These are phyloP conservation scores for Podospora comata DNA, from an alignment of 495 filamentous ascomycete species.

Conservation along the genomic window DNA sequence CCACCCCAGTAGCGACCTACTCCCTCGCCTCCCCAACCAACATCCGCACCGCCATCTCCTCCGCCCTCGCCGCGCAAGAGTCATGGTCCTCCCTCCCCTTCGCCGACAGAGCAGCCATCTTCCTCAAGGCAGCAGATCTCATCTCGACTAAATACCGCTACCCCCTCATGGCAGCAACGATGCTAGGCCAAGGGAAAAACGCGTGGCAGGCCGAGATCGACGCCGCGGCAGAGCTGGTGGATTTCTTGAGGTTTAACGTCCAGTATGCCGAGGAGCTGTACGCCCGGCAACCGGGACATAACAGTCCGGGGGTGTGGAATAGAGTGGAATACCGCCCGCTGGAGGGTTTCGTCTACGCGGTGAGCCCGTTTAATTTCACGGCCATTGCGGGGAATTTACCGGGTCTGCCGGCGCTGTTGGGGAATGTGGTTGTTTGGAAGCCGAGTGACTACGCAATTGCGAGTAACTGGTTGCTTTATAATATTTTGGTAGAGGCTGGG, in stretches of 20 bases:
- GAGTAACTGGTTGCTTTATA: slow-evolving; percentile 71
- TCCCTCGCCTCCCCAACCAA: slow-evolving; percentile 69
- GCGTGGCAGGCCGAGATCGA: slow-evolving; percentile 97
- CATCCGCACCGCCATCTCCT: slow-evolving; percentile 70
- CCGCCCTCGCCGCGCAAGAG: slow-evolving; percentile 76
- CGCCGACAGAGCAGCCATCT: slow-evolving; percentile 84
- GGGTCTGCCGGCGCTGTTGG: slow-evolving; percentile 69
- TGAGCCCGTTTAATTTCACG: slow-evolving; percentile 89
- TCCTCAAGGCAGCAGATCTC: slow-evolving; percentile 89
- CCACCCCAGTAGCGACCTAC: slow-evolving; percentile 69
- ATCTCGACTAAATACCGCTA: slow-evolving; percentile 88
- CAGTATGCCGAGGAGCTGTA: slow-evolving; percentile 86
- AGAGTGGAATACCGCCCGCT: slow-evolving; percentile 77
- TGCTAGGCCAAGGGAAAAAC: slow-evolving; percentile 94
- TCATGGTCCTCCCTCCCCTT: slow-evolving; percentile 81
- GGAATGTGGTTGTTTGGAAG: slow-evolving; percentile 89
- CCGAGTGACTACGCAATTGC: slow-evolving; percentile 75
- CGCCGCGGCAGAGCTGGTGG: slow-evolving; percentile 83
- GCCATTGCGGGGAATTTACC: slow-evolving; percentile 78
- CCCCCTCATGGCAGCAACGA: slow-evolving; percentile 88
- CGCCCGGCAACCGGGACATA: slow-evolving; percentile 73
- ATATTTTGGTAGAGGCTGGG: slow-evolving; percentile 84
- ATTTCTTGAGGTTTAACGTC: slow-evolving; percentile 90
- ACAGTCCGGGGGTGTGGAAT: slow-evolving; percentile 78
- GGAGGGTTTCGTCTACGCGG: slow-evolving; percentile 83